phyloP scores from a whole-genome alignment of 202 grass and related monocot species.

The Miscanthus sacchariflorus region DNA sequence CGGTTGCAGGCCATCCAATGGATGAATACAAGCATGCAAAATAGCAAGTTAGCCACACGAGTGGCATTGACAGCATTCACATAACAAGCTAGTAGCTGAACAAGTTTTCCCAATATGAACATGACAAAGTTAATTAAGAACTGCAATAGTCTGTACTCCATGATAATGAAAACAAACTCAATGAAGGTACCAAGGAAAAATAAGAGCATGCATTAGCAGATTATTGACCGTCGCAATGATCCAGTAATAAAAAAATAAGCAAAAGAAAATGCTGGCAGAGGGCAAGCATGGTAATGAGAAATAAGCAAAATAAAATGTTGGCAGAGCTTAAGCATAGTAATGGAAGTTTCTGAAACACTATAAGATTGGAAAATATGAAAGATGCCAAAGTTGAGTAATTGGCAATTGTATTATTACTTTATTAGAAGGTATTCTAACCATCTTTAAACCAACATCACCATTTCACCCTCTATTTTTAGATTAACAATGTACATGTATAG shows the following conservation, averaged over 20 bases:
- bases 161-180: neutral
- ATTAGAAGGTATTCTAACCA: slow-evolving; percentile 2
- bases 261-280: slow-evolving; percentile 3
- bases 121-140: neutral
- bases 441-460: slow-evolving; percentile 16
- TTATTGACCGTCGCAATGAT: slow-evolving; percentile 4
- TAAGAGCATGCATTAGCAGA: neutral
- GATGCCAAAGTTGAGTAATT: neutral
- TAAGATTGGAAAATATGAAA: slow-evolving; percentile 25
- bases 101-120: neutral
- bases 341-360: neutral
- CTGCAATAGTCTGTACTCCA: slow-evolving; percentile 9
- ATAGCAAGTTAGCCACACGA: neutral
- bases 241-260: slow-evolving; percentile 18
- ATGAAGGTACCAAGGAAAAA: slow-evolving; percentile 10
- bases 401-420: neutral
- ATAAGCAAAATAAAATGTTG: slow-evolving; percentile 8
- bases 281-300: slow-evolving; percentile 16
- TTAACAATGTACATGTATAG: slow-evolving; percentile 7
- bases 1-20: slow-evolving; percentile 12
- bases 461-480: slow-evolving; percentile 14
- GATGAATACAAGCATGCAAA: slow-evolving; percentile 36
- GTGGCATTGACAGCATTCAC: slow-evolving; percentile 18
- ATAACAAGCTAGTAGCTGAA: neutral
- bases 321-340: slow-evolving; percentile 26